Evolutionary conservation across 1,284 basidiomycete genomes (phyloP).

Genomic region (Ganoderma meredithae): DNA sequence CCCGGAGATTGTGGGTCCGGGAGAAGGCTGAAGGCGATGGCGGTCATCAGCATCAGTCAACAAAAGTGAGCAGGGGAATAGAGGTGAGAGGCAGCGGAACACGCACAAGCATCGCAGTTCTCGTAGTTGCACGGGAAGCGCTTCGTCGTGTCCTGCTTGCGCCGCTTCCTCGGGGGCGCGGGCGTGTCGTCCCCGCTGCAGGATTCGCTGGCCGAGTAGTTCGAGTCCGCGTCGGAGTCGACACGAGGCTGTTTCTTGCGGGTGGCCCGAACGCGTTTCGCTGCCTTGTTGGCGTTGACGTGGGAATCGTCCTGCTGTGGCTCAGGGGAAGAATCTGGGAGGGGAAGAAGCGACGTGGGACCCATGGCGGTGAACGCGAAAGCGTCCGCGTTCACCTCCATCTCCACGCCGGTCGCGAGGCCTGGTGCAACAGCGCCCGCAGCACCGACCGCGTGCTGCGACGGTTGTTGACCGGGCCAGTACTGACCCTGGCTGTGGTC

Average conservation of each 20-base stretch:
- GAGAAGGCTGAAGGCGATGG: slow-evolving; percentile 9
- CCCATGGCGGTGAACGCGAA: slow-evolving; percentile 12
- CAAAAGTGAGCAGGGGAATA: no score
- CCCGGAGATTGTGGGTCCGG: slow-evolving; percentile 24
- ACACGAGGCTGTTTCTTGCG: neutral
- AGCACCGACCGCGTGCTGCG: slow-evolving; percentile 18
- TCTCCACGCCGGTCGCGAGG: slow-evolving; percentile 6
- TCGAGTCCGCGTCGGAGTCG: neutral
- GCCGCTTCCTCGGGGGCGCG: neutral
- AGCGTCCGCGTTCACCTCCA: slow-evolving; percentile 8
- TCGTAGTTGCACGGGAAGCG: slow-evolving; percentile 4
- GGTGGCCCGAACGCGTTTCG: neutral
- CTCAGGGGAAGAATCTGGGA: neutral
- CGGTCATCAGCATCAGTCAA: no score
- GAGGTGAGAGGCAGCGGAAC: no score
- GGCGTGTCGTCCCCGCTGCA: neutral
- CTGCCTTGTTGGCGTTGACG: neutral
- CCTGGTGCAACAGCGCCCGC: slow-evolving; percentile 6
- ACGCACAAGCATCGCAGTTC: neutral
- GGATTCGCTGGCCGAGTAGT: neutral
- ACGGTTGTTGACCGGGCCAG: slow-evolving; percentile 8
- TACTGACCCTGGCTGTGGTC: slow-evolving; percentile 3
- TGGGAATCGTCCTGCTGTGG: neutral
- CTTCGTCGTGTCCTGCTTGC: slow-evolving; percentile 17
- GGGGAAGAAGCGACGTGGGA: neutral